Conservation (phyloP, 225 moss, liverwort and hornwort genomes). For the Neckera pumila region DNA sequence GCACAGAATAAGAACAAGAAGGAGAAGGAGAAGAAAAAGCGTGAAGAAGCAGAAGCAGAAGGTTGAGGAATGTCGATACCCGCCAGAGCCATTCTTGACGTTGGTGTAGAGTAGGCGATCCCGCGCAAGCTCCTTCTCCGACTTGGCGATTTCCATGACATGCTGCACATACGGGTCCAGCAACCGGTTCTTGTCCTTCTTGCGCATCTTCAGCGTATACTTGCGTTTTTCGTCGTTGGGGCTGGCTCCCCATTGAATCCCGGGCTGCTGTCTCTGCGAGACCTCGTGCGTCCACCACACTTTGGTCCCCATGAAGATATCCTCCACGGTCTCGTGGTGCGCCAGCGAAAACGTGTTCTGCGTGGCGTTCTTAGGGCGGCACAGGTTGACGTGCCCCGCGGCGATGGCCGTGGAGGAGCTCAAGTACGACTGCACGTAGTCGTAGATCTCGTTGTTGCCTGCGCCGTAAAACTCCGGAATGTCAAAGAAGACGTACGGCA, state of each 20-base stretch:
- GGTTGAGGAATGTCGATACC: neutral
- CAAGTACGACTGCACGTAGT: constrained; percentile 38
- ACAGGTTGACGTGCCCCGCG: constrained; percentile 31
- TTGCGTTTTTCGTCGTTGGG: constrained; percentile 33
- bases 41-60: neutral
- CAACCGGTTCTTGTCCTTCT: constrained; percentile 42
- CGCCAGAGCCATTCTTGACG: neutral
- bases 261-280: neutral
- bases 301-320: constrained; percentile 17
- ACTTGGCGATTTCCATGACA: constrained; percentile 35
- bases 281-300: constrained; percentile 42
- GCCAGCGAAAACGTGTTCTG: constrained; percentile 52
- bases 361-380: constrained; percentile 45
- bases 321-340: constrained; percentile 32
- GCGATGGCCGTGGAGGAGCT: constrained; percentile 42
- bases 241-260: neutral
- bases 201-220: constrained; percentile 48
- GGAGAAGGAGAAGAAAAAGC: neutral
- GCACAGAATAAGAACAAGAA: neutral
- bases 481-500: constrained; percentile 28
- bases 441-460: constrained; percentile 47
- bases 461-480: constrained; percentile 52
- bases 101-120: constrained; percentile 80
- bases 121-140: constrained; percentile 31
- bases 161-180: constrained; percentile 52